Conservation (phyloP, 176 grass and related monocot genomes). For the Oryza coarctata region DNA sequence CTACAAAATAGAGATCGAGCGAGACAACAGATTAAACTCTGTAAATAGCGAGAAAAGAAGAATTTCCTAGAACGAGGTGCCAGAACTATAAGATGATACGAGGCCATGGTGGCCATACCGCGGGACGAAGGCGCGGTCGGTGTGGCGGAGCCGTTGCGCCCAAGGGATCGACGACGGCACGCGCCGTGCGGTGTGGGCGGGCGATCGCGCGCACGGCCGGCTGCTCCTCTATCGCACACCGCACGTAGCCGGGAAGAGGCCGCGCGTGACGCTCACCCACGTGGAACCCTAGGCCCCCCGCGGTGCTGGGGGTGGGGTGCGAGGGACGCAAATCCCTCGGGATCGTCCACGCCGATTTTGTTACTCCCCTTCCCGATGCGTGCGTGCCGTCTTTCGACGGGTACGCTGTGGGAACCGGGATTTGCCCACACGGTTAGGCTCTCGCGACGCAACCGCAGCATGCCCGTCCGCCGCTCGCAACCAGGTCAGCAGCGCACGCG, state of each 20-base stretch:
- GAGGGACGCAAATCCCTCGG: slow-evolving; percentile 57
- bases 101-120: background rate
- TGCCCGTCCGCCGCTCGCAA: too few relatives aligned
- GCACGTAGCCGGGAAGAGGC: background rate
- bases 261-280: background rate
- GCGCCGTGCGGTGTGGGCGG: background rate
- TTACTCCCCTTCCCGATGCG: slow-evolving; percentile 29
- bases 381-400: slow-evolving; percentile 15
- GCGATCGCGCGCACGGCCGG: background rate
- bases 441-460: slow-evolving; percentile 27
- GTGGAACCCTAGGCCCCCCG: slow-evolving; percentile 3
- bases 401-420: slow-evolving; percentile 33
- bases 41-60: too few relatives aligned
- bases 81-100: too few relatives aligned
- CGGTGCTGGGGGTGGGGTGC: slow-evolving; percentile 29
- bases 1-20: too few relatives aligned
- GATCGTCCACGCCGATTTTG: slow-evolving; percentile 43
- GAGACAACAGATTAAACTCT: too few relatives aligned
- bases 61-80: too few relatives aligned
- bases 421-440: slow-evolving; percentile 25
- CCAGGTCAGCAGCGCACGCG: background rate
- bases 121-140: background rate
- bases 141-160: slow-evolving; percentile 22
- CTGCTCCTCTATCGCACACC: slow-evolving; percentile 7
- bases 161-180: slow-evolving; percentile 24